phyloP scores from a whole-genome alignment of 2,329 filamentous ascomycete species.

The Trichoderma sp. region DNA sequence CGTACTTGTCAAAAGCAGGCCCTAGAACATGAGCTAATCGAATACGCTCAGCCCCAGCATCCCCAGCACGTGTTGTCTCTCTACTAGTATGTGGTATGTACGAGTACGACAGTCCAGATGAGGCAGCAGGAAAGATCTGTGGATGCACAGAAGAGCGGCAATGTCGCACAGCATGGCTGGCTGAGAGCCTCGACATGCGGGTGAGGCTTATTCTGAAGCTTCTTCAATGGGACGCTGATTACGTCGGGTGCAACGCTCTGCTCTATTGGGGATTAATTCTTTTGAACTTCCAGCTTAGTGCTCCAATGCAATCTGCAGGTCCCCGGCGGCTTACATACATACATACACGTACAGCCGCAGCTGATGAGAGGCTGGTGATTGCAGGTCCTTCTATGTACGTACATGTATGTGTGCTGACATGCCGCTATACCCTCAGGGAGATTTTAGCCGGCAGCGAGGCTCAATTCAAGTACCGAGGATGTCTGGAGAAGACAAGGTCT shows the following conservation, averaged over 20 bases:
- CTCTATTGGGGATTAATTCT: not conserved
- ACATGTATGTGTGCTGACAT: not conserved
- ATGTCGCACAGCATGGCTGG: not conserved
- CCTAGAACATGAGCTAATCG: not conserved
- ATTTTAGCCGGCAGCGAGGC: conserved; percentile 1
- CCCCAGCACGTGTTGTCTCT: not conserved
- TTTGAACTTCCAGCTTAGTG: not conserved
- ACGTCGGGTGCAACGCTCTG: not conserved
- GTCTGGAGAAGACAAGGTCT: not conserved
- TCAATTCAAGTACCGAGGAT: not conserved
- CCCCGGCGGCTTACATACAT: not conserved
- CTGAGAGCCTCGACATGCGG: not conserved
- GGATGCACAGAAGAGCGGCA: not conserved
- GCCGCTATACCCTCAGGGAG: not conserved
- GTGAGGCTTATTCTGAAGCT: conserved; percentile 13
- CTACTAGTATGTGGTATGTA: not conserved
- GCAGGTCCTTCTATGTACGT: not conserved
- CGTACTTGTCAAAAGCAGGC: not conserved
- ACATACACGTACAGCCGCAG: not conserved
- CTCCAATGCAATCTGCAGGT: conserved; percentile 7
- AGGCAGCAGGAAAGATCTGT: not conserved
- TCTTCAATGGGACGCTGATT: conserved; percentile 5
- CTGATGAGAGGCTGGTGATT: not conserved
- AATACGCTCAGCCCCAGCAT: not conserved
- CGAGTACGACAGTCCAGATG: not conserved